A percentile compares a stretch with the other conserved stretches of the same genome.
phyloP scores from a whole-genome alignment of 2,329 filamentous ascomycete species.

The Fusarium udum region DNA sequence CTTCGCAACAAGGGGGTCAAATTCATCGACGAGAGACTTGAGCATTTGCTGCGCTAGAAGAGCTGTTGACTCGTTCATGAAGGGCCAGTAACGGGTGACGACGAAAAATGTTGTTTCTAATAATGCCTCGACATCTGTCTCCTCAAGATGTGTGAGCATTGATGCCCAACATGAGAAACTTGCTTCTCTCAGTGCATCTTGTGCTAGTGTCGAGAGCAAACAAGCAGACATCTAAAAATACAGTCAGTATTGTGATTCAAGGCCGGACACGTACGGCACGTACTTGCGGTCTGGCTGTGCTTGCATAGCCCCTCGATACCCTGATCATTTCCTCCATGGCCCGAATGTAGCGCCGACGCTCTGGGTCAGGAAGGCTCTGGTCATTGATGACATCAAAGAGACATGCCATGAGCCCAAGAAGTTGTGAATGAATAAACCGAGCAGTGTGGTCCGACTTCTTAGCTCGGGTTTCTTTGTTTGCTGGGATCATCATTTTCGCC shows the following conservation, averaged over 20 bases:
- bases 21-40: conserved; percentile 69
- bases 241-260: neutral
- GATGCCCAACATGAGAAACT: conserved; percentile 87
- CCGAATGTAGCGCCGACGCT: conserved; percentile 80
- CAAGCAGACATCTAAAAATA: conserved; percentile 82
- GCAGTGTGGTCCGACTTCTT: conserved; percentile 69
- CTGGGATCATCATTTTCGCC: conserved; percentile 52
- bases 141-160: conserved; percentile 78
- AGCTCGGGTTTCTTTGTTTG: conserved; percentile 54
- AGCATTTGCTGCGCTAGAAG: conserved; percentile 71
- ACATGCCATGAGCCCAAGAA: conserved; percentile 85
- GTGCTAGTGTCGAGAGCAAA: conserved; percentile 82
- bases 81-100: conserved; percentile 81
- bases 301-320: conserved; percentile 76
- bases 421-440: conserved; percentile 81
- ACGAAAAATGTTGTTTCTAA: conserved; percentile 92
- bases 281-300: conserved; percentile 86
- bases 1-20: conserved; percentile 68
- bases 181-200: conserved; percentile 76
- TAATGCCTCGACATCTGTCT: conserved; percentile 80
- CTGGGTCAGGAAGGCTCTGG: conserved; percentile 65
- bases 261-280: conserved; percentile 35
- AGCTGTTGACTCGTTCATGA: conserved; percentile 70
- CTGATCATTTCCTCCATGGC: conserved; percentile 90
- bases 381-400: conserved; percentile 84